Evolutionary conservation across 1,139 yeast species (phyloP).

Genomic region (Hansenula sp.): DNA sequence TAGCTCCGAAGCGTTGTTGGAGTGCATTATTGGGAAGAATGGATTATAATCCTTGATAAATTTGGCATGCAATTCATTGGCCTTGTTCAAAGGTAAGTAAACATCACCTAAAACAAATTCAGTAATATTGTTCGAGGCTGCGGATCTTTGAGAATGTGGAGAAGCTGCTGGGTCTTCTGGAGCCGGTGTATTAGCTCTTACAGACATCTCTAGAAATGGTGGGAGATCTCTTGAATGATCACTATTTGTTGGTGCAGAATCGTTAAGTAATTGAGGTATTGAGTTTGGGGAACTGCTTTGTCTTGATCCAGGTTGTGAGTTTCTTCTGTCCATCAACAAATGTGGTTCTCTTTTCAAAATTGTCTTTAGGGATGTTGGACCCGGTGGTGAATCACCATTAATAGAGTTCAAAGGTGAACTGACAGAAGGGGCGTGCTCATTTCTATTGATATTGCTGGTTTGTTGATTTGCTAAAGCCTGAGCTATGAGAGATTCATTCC

Average conservation of each 20-base stretch:
- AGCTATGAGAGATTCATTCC: constrained; percentile 65
- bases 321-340: constrained; percentile 25
- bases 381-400: constrained; percentile 5
- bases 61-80: constrained; percentile 65
- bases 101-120: constrained; percentile 79
- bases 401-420: constrained; percentile 18
- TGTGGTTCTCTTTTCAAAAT: constrained; percentile 33
- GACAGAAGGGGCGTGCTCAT: constrained; percentile 16
- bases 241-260: constrained; percentile 32
- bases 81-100: constrained; percentile 58
- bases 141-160: constrained; percentile 23
- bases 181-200: constrained; percentile 26
- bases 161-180: constrained; percentile 17
- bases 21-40: constrained; percentile 72
- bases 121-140: constrained; percentile 33
- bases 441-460: constrained; percentile 27
- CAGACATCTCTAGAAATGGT: constrained; percentile 31
- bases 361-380: constrained; percentile 24
- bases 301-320: constrained; percentile 20
- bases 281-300: constrained; percentile 20
- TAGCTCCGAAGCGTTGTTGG: constrained; percentile 70
- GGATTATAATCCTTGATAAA: constrained; percentile 71
- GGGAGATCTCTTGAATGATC: constrained; percentile 29
- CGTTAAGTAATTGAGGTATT: constrained; percentile 32
- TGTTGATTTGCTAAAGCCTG: constrained; percentile 45